Base-by-base conservation (phyloP, 2,329 filamentous ascomycete genomes). In the Sporothrix humicola region DNA sequence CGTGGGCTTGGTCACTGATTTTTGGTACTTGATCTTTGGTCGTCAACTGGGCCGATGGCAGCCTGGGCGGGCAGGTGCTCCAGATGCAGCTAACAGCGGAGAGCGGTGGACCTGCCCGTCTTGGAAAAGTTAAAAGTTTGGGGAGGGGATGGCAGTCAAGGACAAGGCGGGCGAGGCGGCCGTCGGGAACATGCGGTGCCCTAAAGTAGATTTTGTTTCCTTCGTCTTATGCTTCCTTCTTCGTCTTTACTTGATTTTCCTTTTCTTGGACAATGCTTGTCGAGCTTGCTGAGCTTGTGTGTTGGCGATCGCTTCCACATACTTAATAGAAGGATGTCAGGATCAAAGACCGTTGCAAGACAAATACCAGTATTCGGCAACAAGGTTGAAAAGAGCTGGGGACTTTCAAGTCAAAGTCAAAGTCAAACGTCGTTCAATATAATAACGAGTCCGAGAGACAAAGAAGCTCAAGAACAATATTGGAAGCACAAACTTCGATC, bases 51-150 rank as follows among this genome's bases (percentile, higher is more conserved):
- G 12, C 66, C 48, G 66, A 69, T 69, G 66, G 65, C 66, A 56
- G 26, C 26, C 26, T 69, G 66, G 48, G 48, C 66, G 66, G 66
- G 12, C 66, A 5, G 20, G 9, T 15, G 2, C 37, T 46, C 15
- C 20, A 37, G 66, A 56, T 69, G 48, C 48, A 69, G 66, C 66
- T 56, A 69, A 37, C 66, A 56, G 17, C 31, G 31, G 31, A 37
- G 31, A 37, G 31, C 66, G 66, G 48, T 31, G 46, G 26, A 69
- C 66, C 66, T 69, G 66, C 66, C 66, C 26, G 48, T 69, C 66
- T 69, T 54, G 66, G 48, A 42, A n/a, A 54, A 54, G 61, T 66
- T 13, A 52, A 52, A 7, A 17, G n/a, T n/a, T n/a, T n/a, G n/a
- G n/a, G n/a, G n/a, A n/a, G n/a, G n/a, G n/a, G n/a, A n/a, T n/a